Evolutionary conservation across 805 yeast genomes (phyloP).

Genomic region (Maudiozyma pseudohumilis): DNA sequence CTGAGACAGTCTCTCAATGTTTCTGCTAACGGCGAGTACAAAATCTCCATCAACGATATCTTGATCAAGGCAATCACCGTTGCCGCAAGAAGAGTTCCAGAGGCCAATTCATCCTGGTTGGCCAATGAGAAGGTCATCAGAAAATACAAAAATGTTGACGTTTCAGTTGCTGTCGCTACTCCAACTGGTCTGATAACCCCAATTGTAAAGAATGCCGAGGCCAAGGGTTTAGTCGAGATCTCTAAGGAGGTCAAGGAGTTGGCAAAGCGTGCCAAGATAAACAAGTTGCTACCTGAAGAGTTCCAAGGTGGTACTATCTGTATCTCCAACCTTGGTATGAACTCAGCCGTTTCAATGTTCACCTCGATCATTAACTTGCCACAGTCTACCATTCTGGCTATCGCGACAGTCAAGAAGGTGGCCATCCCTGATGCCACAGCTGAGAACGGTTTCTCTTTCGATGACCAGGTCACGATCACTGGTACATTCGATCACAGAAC

Average conservation of each 20-base stretch:
- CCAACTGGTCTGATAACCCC: conserved; percentile 97
- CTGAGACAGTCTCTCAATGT: conserved; percentile 85
- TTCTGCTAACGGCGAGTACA: conserved; percentile 75
- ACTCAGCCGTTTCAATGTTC: conserved; percentile 83
- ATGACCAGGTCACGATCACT: conserved; percentile 81
- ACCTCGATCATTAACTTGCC: conserved; percentile 98
- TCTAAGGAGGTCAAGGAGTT: conserved; percentile 81
- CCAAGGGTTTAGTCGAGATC: conserved; percentile 76
- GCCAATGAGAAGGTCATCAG: conserved; percentile 84
- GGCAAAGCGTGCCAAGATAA: conserved; percentile 92
- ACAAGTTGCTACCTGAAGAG: conserved; percentile 90
- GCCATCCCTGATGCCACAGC: conserved; percentile 88
- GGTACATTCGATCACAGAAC: conserved; percentile 98
- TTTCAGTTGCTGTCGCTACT: conserved; percentile 97
- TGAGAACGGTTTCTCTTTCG: conserved; percentile 87
- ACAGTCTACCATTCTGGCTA: conserved; percentile 86
- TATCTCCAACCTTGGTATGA: conserved; percentile 98
- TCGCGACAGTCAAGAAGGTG: conserved; percentile 85
- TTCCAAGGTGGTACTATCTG: conserved; percentile 99
- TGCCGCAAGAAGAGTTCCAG: conserved; percentile 86
- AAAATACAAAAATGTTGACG: conserved; percentile 85
- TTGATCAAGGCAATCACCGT: conserved; percentile 88
- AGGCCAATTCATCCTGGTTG: conserved; percentile 89
- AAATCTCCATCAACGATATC: conserved; percentile 87
- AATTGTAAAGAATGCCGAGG: conserved; percentile 78